These are phyloP conservation scores for Septoria linicola DNA, from an alignment of 2,329 filamentous ascomycete species.

Conservation along the genomic window DNA sequence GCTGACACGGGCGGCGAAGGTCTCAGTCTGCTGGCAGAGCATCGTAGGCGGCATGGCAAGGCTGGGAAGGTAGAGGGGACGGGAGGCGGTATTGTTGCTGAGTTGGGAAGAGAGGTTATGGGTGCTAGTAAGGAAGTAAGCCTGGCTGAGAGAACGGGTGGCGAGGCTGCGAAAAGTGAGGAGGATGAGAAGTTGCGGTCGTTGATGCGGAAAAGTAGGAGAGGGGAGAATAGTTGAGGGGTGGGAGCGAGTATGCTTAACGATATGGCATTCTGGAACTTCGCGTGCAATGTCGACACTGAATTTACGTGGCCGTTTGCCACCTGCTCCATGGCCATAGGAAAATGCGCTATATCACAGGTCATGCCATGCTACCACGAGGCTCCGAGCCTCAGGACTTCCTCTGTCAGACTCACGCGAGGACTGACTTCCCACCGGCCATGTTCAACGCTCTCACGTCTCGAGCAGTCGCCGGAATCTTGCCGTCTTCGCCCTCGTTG, in stretches of 20 bases:
- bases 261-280: no score
- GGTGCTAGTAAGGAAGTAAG: slow-evolving; percentile 32
- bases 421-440: no score
- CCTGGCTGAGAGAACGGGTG: slow-evolving; percentile 8
- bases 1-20: slow-evolving; percentile 55
- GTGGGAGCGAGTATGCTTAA: no score
- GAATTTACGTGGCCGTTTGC: no score
- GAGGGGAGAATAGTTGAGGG: slow-evolving; percentile 1
- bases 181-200: slow-evolving; percentile 15
- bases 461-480: no score
- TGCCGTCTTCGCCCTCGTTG: neutral
- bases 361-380: no score
- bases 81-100: slow-evolving; percentile 39
- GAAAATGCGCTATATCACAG: no score
- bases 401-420: no score
- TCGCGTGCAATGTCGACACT: no score
- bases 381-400: no score
- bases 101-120: slow-evolving; percentile 35
- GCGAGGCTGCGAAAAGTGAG: slow-evolving; percentile 4
- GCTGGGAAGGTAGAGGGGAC: slow-evolving; percentile 48
- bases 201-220: slow-evolving; percentile 9
- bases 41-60: slow-evolving; percentile 53
- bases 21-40: slow-evolving; percentile 54
- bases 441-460: no score
- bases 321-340: no score